These are phyloP conservation scores for Clonostachys solani DNA, from an alignment of 2,329 filamentous ascomycete species.

Conservation along the genomic window DNA sequence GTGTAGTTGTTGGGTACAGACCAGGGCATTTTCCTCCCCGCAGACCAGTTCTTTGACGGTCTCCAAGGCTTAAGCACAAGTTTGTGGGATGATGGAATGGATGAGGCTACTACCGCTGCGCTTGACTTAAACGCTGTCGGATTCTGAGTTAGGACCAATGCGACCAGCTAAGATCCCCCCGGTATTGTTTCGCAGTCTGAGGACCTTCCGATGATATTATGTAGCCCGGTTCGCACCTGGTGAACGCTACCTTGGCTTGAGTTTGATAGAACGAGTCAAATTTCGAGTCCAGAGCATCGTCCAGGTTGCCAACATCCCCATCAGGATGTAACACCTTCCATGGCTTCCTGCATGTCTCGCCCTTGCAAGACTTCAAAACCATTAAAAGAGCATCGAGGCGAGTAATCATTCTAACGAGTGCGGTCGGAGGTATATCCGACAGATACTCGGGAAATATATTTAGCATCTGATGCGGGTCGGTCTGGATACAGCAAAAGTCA, in stretches of 20 bases:
- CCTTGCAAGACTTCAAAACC: constrained; percentile 57
- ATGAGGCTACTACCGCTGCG: too few species aligned
- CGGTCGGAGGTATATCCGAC: background rate
- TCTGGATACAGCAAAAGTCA: background rate
- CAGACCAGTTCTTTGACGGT: too few species aligned
- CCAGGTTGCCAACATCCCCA: constrained; percentile 42
- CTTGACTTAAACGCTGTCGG: too few species aligned
- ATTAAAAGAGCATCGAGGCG: constrained; percentile 55
- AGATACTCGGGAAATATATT: background rate
- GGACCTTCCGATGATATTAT: constrained; percentile 50
- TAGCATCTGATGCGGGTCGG: background rate
- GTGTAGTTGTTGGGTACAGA: too few species aligned
- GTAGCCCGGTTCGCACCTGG: constrained; percentile 49
- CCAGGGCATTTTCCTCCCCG: too few species aligned
- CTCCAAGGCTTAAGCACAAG: too few species aligned
- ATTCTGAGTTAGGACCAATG: too few species aligned
- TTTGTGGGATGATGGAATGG: too few species aligned
- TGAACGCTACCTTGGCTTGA: constrained; percentile 43
- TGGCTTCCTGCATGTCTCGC: constrained; percentile 42
- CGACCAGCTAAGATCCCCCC: too few species aligned
- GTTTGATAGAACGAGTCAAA: constrained; percentile 49
- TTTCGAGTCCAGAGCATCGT: constrained; percentile 38
- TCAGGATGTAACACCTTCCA: constrained; percentile 52
- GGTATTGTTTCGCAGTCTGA: too few species aligned
- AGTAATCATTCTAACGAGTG: constrained; percentile 26